Percentiles rank a stretch among this genome's conserved stretches.
These are phyloP conservation scores for Nemania sp. DNA, from an alignment of 2,329 filamentous ascomycete genomes.

Conservation along the genomic window DNA sequence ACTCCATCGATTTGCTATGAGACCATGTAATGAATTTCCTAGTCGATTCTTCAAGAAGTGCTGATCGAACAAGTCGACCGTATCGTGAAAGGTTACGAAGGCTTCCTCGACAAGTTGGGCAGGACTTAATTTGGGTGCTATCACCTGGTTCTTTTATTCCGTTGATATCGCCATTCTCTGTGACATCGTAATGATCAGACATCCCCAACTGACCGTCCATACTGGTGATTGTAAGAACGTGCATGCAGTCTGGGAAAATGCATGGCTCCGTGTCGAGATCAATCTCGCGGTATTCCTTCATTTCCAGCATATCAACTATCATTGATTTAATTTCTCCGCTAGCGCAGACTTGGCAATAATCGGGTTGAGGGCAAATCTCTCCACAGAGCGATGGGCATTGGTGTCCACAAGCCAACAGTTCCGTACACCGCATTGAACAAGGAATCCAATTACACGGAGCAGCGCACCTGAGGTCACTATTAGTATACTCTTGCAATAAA, in stretches of 20 bases:
- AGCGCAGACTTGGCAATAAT: slow-evolving; percentile 36
- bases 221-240: slow-evolving; percentile 33
- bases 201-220: slow-evolving; percentile 56
- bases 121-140: slow-evolving; percentile 60
- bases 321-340: slow-evolving; percentile 17
- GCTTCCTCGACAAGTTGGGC: slow-evolving; percentile 64
- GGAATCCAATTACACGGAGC: slow-evolving; percentile 40
- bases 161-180: slow-evolving; percentile 48
- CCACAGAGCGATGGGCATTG: slow-evolving; percentile 40
- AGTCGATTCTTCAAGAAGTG: slow-evolving; percentile 68
- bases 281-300: slow-evolving; percentile 30
- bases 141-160: slow-evolving; percentile 60
- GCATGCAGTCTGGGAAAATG: slow-evolving; percentile 36
- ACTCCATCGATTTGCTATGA: slow-evolving; percentile 55
- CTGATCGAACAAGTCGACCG: slow-evolving; percentile 69
- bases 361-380: slow-evolving; percentile 32
- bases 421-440: slow-evolving; percentile 32
- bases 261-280: slow-evolving; percentile 35
- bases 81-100: slow-evolving; percentile 70
- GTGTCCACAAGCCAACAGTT: slow-evolving; percentile 35
- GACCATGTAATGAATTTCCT: slow-evolving; percentile 54
- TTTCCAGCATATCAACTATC: slow-evolving; percentile 25
- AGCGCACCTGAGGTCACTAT: slow-evolving; percentile 27
- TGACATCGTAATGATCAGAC: slow-evolving; percentile 52
- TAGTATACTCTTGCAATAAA: neutral